A percentile compares a stretch with the other conserved stretches of the same genome.
These are phyloP conservation scores for Polychaeton citri DNA, from an alignment of 2,329 filamentous ascomycete species.

Conservation along the genomic window DNA sequence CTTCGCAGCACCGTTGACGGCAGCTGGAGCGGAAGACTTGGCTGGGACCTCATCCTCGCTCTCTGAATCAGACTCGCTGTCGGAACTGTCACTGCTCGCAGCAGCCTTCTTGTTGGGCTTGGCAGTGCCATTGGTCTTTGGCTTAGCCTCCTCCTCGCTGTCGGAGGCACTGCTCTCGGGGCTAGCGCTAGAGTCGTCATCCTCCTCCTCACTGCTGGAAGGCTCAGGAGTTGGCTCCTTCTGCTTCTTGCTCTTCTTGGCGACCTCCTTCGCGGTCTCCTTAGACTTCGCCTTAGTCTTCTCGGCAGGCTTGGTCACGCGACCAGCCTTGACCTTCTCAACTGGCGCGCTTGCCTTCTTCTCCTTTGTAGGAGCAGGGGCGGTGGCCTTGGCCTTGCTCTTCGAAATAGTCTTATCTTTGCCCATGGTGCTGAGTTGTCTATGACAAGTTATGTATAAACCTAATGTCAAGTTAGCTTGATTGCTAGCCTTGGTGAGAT, in stretches of 20 bases:
- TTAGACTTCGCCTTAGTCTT: conserved; percentile 44
- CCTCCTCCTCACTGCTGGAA: conserved; percentile 20
- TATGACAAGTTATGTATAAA: conserved; percentile 14
- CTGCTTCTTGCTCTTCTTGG: conserved; percentile 32
- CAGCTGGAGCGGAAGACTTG: not conserved
- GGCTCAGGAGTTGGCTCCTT: conserved; percentile 35
- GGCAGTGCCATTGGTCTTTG: conserved; percentile 16
- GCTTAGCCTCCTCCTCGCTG: conserved; percentile 5
- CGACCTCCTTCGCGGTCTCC: conserved; percentile 33
- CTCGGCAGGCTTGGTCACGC: conserved; percentile 54
- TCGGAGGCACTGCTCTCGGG: conserved; percentile 21
- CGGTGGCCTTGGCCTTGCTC: conserved; percentile 16
- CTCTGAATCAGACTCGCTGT: conserved; percentile 2
- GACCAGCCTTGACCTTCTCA: conserved; percentile 47
- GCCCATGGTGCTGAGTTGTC: conserved; percentile 22
- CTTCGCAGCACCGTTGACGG: conserved; percentile 9
- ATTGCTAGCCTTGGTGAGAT: conserved; percentile 1
- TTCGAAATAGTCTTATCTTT: conserved; percentile 29
- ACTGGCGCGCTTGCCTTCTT: conserved; percentile 12
- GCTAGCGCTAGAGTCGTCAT: conserved; percentile 21
- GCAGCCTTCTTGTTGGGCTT: conserved; percentile 7
- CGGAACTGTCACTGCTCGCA: conserved; percentile 7
- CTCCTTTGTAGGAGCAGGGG: conserved; percentile 13
- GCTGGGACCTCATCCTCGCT: conserved; percentile 8
- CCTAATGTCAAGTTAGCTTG: not conserved